Base-by-base conservation (phyloP, 441 rosid species). In the Theobroma grandiflorum region DNA sequence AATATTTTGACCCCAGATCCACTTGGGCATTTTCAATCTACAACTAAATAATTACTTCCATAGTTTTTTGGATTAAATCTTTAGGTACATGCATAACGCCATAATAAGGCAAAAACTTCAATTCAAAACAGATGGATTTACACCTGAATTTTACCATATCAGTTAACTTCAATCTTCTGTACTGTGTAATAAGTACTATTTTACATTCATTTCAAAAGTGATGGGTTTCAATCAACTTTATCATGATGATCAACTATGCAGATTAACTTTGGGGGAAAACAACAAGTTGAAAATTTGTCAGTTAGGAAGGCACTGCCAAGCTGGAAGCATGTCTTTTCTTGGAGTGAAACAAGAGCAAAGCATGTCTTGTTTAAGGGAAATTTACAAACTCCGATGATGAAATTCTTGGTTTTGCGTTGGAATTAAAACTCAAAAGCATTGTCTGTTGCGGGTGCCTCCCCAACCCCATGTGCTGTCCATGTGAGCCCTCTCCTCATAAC, bases 401-500 rank as follows among this genome's bases (percentile, higher is more conserved):
- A 33, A 35, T 37, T 58, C 42, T 69, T 71, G 77, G 77, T 75
- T 80, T 68, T 70, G 26, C 76, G 10, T 72, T 15, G 35, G 47
- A 50, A 55, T 68, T 61, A 80, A 82, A 83, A 75, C 82, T 81
- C 26, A 68, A 70, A 82, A 81, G 75, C 81, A 75, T 26, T 78
- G 80, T 63, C 86, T 80, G 61, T 59, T 55, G 87, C 84, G 47
- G 35, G 42, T 45, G 55, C 68, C 74, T 35, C 52, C 63, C 78
- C 58, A 47, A 43, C 66, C 88, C 89, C 89, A 86, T 88, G 89
- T 73, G 87, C 86, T 78, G 45, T 84, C 85, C 90, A 87, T 86
- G 90, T 88, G 90, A 83, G 74, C 31, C 57, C 69, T 71, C 74
- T 75, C 82, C 76, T 37, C 8, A 4, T 4, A 22, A 1, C 45